phyloP scores from a whole-genome alignment of 139 green algal genomes.

The Mychonastes homosphaera region DNA sequence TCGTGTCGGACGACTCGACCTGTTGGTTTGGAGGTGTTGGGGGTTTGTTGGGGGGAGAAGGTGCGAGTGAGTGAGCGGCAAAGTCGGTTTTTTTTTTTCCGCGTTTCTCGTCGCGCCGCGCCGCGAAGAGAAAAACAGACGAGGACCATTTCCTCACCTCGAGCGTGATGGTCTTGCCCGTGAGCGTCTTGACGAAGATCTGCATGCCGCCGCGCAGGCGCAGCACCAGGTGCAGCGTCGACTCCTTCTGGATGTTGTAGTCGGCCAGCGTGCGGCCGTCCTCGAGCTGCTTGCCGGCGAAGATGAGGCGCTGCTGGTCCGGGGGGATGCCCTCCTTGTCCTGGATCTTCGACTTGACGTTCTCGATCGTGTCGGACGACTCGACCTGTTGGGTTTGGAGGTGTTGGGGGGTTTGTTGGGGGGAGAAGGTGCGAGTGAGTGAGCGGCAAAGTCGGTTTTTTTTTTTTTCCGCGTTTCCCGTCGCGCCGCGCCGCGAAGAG shows the following conservation, averaged over 20 bases:
- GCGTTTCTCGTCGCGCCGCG: no score
- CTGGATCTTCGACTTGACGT: slow-evolving; percentile 67
- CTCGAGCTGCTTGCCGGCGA: slow-evolving; percentile 91
- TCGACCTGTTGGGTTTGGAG: slow-evolving; percentile 74
- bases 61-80: no score
- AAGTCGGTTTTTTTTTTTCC: no score
- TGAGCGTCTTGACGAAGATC: slow-evolving; percentile 84
- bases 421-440: no score
- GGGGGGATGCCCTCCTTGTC: slow-evolving; percentile 82
- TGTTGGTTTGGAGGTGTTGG: no score
- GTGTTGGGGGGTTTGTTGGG: no score
- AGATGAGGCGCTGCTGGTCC: slow-evolving; percentile 89
- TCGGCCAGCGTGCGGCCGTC: slow-evolving; percentile 84
- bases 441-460: no score
- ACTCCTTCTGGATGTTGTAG: slow-evolving; percentile 96
- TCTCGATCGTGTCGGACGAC: slow-evolving; percentile 63
- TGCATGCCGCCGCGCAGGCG: slow-evolving; percentile 58
- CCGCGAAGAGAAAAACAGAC: no score
- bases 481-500: no score
- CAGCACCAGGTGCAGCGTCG: slow-evolving; percentile 62
- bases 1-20: slow-evolving; percentile 69
- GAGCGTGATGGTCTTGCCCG: slow-evolving; percentile 59
- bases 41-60: no score
- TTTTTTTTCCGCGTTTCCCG: no score
- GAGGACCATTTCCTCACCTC: no score